Evolutionary conservation across 371 early-diverging fungal species (phyloP), one percentile per base, ranked within the genome.

Genomic region (Mortierella sp.): DNA sequence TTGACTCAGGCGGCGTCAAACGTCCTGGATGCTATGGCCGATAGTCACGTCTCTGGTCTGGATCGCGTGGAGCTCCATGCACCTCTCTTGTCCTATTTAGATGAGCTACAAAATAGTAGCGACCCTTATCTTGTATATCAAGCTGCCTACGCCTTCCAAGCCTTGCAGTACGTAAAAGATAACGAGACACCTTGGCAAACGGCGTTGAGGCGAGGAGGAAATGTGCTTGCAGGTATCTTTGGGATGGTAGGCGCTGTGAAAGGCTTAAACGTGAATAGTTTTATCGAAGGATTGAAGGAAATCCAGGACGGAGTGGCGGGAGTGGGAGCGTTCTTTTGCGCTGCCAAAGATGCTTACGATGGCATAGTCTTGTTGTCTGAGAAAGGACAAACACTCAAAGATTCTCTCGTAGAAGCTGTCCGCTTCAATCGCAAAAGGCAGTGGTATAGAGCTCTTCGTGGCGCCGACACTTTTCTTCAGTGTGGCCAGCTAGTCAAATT

Each of bases 21-120:
- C 17, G 67, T 66, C 26, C 23, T 66, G 59, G 67, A 66, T 49
- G 67, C 67, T 2, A 66, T 66, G 67, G 67, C 51, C 23, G 67
- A 66, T 37, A 37, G 49, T 13, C 7, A 47, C 5, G 51, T 66
- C 59, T 12, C 34, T 12, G 67, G 53, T 31, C 15, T 66, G 10
- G 28, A 60, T 26, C 67, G 60, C 26, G 60, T 29, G 4, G 6
- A 47, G 9, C 40, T 67, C 1, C 67, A 67, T 32, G 60, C 32
- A 29, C 60, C 60, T 0, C 60, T 67, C 15, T 49, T 22, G 2
- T 22, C 3, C 9, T 60, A 59, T 60, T 23, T 67, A 5, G 26
- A 40, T 31, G 47, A 15, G 3, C 29, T 60, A 32, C 34, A 66
- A n/a, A 26, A 6, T 19, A 59, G 60, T 22, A 13, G 29, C 17